Conservation (phyloP, 2,329 filamentous ascomycete genomes). For the Rhytidhysteron rufulum region DNA sequence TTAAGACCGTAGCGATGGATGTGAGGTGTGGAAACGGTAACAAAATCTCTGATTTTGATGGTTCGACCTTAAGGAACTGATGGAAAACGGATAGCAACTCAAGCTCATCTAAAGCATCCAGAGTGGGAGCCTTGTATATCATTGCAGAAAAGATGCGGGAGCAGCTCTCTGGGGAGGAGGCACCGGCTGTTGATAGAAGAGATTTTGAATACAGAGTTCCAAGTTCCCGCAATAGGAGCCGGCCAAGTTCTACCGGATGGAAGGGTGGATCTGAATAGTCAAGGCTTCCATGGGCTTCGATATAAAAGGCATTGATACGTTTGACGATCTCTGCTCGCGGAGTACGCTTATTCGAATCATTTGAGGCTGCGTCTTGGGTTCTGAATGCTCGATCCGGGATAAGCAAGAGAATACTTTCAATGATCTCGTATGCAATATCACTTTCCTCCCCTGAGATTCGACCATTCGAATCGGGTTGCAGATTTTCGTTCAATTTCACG, state of each 20-base stretch:
- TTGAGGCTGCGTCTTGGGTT: conserved; percentile 8
- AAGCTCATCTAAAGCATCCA: conserved; percentile 21
- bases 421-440: conserved; percentile 30
- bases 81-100: conserved; percentile 22
- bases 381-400: conserved; percentile 32
- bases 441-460: conserved; percentile 14
- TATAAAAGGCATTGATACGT: conserved; percentile 29
- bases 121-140: conserved; percentile 26
- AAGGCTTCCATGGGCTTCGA: conserved; percentile 32
- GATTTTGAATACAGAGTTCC: conserved; percentile 21
- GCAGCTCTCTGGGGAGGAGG: conserved; percentile 22
- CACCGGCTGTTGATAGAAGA: conserved; percentile 10
- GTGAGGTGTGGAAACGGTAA: conserved; percentile 26
- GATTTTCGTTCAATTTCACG: conserved; percentile 38
- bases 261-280: conserved; percentile 29
- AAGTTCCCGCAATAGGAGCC: conserved; percentile 27
- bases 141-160: conserved; percentile 30
- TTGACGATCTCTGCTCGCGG: conserved; percentile 10
- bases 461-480: conserved; percentile 15
- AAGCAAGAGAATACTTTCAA: conserved; percentile 33
- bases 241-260: conserved; percentile 19
- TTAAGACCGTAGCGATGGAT: conserved; percentile 29
- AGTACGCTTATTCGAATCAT: conserved; percentile 5
- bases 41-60: background rate
- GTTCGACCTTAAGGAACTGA: conserved; percentile 12